Evolutionary conservation across 768 basidiomycete species (phyloP), one percentile per base, ranked within the genome.

Genomic region (Rhodotorula diobovata): DNA sequence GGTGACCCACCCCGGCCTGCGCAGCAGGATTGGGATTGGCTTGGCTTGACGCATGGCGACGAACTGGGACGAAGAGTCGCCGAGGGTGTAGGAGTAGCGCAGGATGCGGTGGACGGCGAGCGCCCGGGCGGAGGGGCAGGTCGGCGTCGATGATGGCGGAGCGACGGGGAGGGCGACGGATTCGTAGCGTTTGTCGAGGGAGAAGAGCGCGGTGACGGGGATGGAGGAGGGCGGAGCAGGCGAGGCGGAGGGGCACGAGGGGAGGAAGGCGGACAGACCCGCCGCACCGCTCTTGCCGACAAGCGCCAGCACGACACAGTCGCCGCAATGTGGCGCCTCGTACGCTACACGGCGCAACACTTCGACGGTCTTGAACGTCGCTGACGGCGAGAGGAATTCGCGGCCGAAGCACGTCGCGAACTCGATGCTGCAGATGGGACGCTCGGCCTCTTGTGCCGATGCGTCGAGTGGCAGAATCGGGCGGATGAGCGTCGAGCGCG

Each of bases 21-120:
- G 84, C 6, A 72, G 54, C 61, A 85, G 82, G 75, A 80, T 81
- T 50, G 79, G 76, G 25, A 82, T 81, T n/a, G 85, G 83, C 70
- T 84, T 84, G 65, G 84, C 84, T 71, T 34, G 54, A 45, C 25
- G 45, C 67, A 72, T 65, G 8, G 45, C 32, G 34, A 61, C 34
- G 48, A 72, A 68, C 11, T n/a, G 54, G 20, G 63, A 65, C 37
- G 25, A 20, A 25, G 67, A 68, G 77, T 83, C 11, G 84, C 72
- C 68, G 58, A 73, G 67, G 2, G 51, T 46, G 65, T 73, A 67
- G 21, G 67, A 43, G 61, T 73, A 73, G 8, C 72, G 67, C 41
- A 68, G 54, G 57, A 73, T 73, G 56, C 65, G 68, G 4, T 50
- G 61, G 4, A 61, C 30, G 11, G 68, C 55, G 18, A 53, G 32